Evolutionary conservation across 768 basidiomycete species (phyloP), one percentile per base, ranked within the genome.

Genomic region (Psilocybe cyanescens): DNA sequence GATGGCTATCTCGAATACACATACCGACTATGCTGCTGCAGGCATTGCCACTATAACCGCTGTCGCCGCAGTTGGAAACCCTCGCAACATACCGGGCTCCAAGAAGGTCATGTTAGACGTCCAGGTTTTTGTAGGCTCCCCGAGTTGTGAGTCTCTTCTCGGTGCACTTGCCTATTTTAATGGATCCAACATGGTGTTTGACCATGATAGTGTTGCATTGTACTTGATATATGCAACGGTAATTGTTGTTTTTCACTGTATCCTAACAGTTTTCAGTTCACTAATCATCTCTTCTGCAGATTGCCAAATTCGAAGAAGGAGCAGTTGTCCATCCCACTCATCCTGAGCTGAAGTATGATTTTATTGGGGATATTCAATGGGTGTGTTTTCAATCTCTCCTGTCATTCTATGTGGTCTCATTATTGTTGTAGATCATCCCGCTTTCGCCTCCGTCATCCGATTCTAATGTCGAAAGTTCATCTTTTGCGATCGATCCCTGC

Each of bases 41-140:
- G 47, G 47, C 47, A 7, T 49, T 8, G 59, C 53, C 11, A 61
- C 60, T 14, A 44, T 63, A 17, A 63, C 57, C 3, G 57, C 57
- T 29, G 46, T 63, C 31, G 62, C 62, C 2, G 62, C 52, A 5
- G 17, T 63, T 37, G 57, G 52, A 4, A 63, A 63, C 24, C 39
- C 52, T 39, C 51, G 57, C 7, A 46, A 19, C 17, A 35, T 4
- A 14, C 24, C 45, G 3, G 14, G 28, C 24, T 19, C 19, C 19
- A 61, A 48, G 19, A 47, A 48, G 14, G 4, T 58, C 6, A 44
- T 54, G 2, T 14, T 62, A 2, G 56, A 62, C 49, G 61, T 49
- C 4, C 50, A 58, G 17, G 58, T 62, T n/a, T 62, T 41, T 35
- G 24, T 62, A 8, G 55, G 61, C 6, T 50, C n/a, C 55, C 12